These are phyloP conservation scores for Aspergillus cavernicola DNA, from an alignment of 495 filamentous ascomycete species.

Conservation along the genomic window DNA sequence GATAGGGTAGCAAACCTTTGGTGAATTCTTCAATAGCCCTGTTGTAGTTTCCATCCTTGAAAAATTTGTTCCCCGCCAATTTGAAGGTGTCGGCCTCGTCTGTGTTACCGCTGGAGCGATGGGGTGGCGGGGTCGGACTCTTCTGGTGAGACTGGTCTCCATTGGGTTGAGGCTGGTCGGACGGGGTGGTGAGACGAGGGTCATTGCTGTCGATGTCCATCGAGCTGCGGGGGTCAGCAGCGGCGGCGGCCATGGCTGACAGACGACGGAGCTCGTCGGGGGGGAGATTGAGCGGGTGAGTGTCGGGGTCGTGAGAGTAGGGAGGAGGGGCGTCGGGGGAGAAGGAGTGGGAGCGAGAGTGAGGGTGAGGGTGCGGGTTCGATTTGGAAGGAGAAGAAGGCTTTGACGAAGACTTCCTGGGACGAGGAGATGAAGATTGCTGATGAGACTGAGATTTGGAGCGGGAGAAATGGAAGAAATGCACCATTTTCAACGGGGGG, in stretches of 20 bases:
- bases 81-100: slow-evolving; percentile 87
- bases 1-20: slow-evolving; percentile 61
- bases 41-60: slow-evolving; percentile 83
- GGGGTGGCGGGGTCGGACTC: slow-evolving; percentile 77
- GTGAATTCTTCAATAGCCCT: slow-evolving; percentile 89
- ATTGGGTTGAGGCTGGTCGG: slow-evolving; percentile 48
- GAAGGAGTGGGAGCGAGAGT: slow-evolving; percentile 23
- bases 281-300: slow-evolving; percentile 81
- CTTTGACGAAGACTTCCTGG: slow-evolving; percentile 5
- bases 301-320: slow-evolving; percentile 60
- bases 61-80: slow-evolving; percentile 89
- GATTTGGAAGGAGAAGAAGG: slow-evolving; percentile 13
- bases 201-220: slow-evolving; percentile 80
- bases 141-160: slow-evolving; percentile 37
- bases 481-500: slow-evolving; percentile 28
- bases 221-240: slow-evolving; percentile 52
- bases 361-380: slow-evolving; percentile 8
- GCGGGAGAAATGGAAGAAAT: slow-evolving; percentile 32
- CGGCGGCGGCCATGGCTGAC: slow-evolving; percentile 66
- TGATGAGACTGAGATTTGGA: slow-evolving; percentile 30
- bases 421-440: slow-evolving; percentile 15
- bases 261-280: slow-evolving; percentile 78
- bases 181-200: slow-evolving; percentile 25
- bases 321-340: slow-evolving; percentile 23
- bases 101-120: slow-evolving; percentile 57